Base-by-base conservation (phyloP, 805 yeast genomes). In the Candida sonorensis region DNA sequence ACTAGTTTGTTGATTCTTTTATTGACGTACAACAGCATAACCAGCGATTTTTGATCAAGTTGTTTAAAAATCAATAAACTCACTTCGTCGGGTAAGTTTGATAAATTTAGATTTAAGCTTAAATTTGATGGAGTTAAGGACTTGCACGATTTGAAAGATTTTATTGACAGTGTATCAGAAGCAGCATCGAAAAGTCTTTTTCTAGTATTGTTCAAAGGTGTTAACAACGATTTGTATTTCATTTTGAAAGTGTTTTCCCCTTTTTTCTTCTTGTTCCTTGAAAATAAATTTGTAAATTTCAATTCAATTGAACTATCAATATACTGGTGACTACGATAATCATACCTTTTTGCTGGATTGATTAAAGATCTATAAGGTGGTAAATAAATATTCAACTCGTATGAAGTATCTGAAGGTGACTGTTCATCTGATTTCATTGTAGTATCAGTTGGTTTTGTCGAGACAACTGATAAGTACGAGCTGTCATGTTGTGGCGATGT, bases 321-420 rank as follows among this genome's bases (percentile, higher is more conserved):
- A 26, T 67, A 57, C 26, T 59, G 49, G 40, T 67, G 76, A 5
- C 68, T 62, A 30, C 57, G 53, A 49, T 73, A 73, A 46, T 73
- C 79, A 45, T 70, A 73, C 14, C 63, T 55, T 9, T 66, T 64
- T 30, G 54, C 57, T 1, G 78, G 78, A 26, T 61, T 64, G 17
- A 73, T 50, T 17, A 73, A 56, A 4, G 77, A 71, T 26, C 77
- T 57, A 47, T 73, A 73, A 2, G 77, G 70, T 7, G 76, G 76
- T 17, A 71, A 53, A 45, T 64, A 60, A 14, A 44, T 30, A 21
- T 44, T 40, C 28, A 47, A 34, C 27, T 47, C 50, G 23, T 50
- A 46, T 5, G 37, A 28, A 11, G 42, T 46, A 4, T 29, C 20
- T 3, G 30, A 16, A 13, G 23, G 23, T 10, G 31, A 3, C 7